Evolutionary conservation across 2,329 filamentous ascomycete genomes (phyloP), one percentile per base, ranked within the genome.

Genomic region (Parastagonospora avenae): DNA sequence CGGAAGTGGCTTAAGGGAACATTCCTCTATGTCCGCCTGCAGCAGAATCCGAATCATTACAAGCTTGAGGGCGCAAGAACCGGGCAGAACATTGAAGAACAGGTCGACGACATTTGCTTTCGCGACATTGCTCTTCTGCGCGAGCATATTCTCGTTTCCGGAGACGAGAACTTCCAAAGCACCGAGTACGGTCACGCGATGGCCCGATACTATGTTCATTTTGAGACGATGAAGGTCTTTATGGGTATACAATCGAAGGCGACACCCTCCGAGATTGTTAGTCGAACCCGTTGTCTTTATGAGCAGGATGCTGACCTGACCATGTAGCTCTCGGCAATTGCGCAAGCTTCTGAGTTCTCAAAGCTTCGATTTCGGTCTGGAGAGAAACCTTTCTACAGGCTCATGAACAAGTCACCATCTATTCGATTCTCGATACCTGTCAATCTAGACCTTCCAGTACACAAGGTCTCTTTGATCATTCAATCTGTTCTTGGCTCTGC

Each of bases 121-220:
- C 83, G 83, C 43, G 85, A 89, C 50, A 83, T 94, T 35, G 79
- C 77, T 9, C 76, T 85, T n/a, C 77, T 95, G 1, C 80, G 85
- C 50, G 79, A 87, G 24, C 71, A 77, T 32, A 76, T 80, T 1
- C 76, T 94, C 6, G 77, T 92, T 10, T 79, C 77, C 15, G 71
- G 64, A 6, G 55, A 67, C 9, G 68, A 77, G 0, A 73, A 73
- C 4, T 80, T 93, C 41, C 78, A 74, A 24, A 85, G 84, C 38
- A 93, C 89, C 0, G 84, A 87, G 42, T 90, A 88, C 64, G 91
- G 91, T 1, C 81, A 88, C 48, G 87, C 88, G 4, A 95, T 96
- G 91, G 89, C 90, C 37, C 83, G 85, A 41, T 95, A 93, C 68
- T 93, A 91, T 75, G 78, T 94, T 2, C 84, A 84, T 16, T 92